Evolutionary conservation across 225 moss, liverwort and hornwort genomes (phyloP).

Genomic region (Lunularia cruciata): DNA sequence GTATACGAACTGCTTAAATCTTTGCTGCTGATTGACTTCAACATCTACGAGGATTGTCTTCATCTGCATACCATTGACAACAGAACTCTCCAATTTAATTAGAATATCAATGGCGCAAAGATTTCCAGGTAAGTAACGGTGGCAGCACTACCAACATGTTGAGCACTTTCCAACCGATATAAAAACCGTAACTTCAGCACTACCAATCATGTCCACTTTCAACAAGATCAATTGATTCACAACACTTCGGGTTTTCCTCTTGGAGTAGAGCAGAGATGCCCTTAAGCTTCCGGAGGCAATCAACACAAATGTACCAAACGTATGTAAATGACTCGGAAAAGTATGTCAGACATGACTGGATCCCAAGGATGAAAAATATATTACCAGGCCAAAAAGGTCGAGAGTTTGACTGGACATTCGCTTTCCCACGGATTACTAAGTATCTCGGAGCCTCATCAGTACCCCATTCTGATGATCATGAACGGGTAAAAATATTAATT

Average conservation of each 20-base stretch:
- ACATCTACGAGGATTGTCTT: slow-evolving; percentile 85
- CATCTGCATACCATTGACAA: slow-evolving; percentile 61
- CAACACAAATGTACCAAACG: no score
- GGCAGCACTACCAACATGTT: no score
- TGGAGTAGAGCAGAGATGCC: no score
- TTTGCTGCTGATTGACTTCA: slow-evolving; percentile 67
- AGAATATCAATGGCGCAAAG: not conserved
- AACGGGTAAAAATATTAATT: slow-evolving; percentile 88
- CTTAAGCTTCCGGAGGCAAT: no score
- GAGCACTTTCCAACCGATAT: no score
- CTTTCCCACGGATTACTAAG: slow-evolving; percentile 79
- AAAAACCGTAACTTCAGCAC: no score
- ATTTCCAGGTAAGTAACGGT: no score
- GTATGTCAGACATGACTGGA: not conserved
- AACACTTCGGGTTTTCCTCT: no score
- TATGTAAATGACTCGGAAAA: no score
- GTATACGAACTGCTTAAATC: slow-evolving; percentile 94
- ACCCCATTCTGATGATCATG: slow-evolving; percentile 72
- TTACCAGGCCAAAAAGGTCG: slow-evolving; percentile 85
- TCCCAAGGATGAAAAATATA: not conserved
- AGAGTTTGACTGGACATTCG: slow-evolving; percentile 81
- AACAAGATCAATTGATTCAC: no score
- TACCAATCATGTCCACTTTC: no score
- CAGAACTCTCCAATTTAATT: not conserved
- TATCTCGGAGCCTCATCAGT: slow-evolving; percentile 69